These are phyloP conservation scores for Zizania palustris DNA, from an alignment of 202 grass and related monocot species.

Conservation along the genomic window DNA sequence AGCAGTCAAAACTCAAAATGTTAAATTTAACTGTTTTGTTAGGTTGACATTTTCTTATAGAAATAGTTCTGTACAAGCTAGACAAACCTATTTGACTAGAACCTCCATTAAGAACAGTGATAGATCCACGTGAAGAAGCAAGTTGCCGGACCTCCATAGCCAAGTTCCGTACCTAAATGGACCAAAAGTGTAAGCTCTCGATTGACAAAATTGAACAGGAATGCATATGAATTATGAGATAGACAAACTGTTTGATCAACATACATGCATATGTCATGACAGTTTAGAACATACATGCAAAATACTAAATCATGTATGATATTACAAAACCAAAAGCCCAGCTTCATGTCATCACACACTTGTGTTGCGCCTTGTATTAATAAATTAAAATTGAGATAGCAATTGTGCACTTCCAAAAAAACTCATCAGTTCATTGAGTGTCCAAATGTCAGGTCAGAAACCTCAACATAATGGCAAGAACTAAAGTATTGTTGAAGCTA, in stretches of 20 bases:
- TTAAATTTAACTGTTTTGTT: slow-evolving; percentile 27
- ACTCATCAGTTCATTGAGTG: slow-evolving; percentile 13
- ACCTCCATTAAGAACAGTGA: slow-evolving; percentile 74
- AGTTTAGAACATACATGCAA: not conserved
- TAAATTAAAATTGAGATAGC: not conserved
- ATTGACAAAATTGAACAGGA: slow-evolving; percentile 35
- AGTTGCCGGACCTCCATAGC: slow-evolving; percentile 67
- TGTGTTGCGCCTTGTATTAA: not conserved
- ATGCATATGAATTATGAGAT: slow-evolving; percentile 11
- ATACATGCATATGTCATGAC: not conserved
- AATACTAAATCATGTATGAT: not conserved
- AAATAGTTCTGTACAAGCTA: slow-evolving; percentile 1
- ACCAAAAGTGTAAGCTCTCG: slow-evolving; percentile 25
- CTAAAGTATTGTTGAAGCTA: slow-evolving; percentile 6
- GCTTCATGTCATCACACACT: slow-evolving; percentile 1
- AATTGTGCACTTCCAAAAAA: not conserved
- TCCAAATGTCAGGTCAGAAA: not conserved
- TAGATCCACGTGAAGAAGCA: slow-evolving; percentile 46
- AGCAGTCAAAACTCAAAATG: too few relatives aligned
- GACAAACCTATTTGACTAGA: slow-evolving; percentile 74
- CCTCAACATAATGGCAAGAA: not conserved
- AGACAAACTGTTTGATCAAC: not conserved
- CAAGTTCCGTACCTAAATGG: slow-evolving; percentile 64
- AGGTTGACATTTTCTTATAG: not conserved
- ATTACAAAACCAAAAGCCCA: not conserved